Conservation (phyloP, 768 basidiomycete species). For the Paxillus ammoniavirescens region DNA sequence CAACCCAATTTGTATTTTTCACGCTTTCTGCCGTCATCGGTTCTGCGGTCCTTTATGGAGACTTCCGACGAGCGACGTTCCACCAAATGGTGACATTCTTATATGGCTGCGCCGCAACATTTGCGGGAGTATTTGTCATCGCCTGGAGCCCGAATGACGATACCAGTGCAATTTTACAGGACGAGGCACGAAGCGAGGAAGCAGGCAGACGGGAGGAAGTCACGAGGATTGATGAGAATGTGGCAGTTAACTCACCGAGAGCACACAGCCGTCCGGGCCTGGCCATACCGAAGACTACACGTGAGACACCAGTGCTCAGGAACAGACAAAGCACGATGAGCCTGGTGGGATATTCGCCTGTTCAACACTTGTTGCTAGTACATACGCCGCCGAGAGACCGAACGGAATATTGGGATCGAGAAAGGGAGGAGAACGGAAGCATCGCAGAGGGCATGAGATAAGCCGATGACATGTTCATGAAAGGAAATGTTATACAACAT, state of each 20-base stretch:
- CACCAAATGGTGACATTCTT: constrained; percentile 82
- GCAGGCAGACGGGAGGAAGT: constrained; percentile 26
- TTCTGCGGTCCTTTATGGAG: constrained; percentile 90
- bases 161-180: constrained; percentile 25
- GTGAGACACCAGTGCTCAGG: constrained; percentile 46
- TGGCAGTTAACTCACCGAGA: constrained; percentile 16
- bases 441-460: constrained; percentile 1
- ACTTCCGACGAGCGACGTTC: constrained; percentile 81
- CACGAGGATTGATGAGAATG: constrained; percentile 26
- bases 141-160: constrained; percentile 54
- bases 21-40: constrained; percentile 91
- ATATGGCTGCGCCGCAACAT: constrained; percentile 88
- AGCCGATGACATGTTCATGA: constrained; percentile 4
- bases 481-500: neutral
- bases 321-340: constrained; percentile 56
- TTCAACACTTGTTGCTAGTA: constrained; percentile 68
- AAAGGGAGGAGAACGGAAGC: constrained; percentile 13
- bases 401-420: constrained; percentile 37
- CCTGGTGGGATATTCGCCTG: constrained; percentile 70
- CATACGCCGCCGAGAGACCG: constrained; percentile 62
- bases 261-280: constrained; percentile 40
- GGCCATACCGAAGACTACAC: constrained; percentile 45
- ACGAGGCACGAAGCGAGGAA: constrained; percentile 31
- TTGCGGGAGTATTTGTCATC: constrained; percentile 85
- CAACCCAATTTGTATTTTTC: constrained; percentile 93